phyloP scores from a whole-genome alignment of 2,329 filamentous ascomycete species.

The Fusarium sterilihyphosum region DNA sequence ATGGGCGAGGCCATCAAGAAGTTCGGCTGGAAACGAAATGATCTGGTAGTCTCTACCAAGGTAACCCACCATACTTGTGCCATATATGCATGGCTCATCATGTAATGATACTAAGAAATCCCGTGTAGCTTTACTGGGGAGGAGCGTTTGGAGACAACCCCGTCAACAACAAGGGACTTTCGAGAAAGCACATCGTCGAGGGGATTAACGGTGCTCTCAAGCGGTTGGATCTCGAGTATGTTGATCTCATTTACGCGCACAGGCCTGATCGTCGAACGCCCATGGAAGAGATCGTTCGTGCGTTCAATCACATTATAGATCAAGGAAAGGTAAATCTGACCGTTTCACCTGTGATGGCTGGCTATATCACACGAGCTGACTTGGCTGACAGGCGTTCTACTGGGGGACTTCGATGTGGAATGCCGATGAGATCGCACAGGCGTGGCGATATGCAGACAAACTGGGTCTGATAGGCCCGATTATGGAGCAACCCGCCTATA shows the following conservation, averaged over 20 bases:
- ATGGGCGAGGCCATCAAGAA: constrained; percentile 70
- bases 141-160: constrained; percentile 66
- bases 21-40: constrained; percentile 69
- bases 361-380: not conserved
- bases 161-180: constrained; percentile 74
- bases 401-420: constrained; percentile 77
- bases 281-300: constrained; percentile 76
- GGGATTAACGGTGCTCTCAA: constrained; percentile 68
- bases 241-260: constrained; percentile 76
- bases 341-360: not conserved
- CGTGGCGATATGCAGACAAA: constrained; percentile 68
- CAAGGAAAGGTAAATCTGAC: constrained; percentile 55
- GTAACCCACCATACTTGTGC: constrained; percentile 41
- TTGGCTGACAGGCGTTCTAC: constrained; percentile 66
- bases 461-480: constrained; percentile 70
- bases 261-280: constrained; percentile 73
- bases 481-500: constrained; percentile 75
- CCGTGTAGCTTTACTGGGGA: constrained; percentile 70
- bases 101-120: not conserved
- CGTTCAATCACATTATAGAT: constrained; percentile 76
- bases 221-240: constrained; percentile 67
- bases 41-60: constrained; percentile 71
- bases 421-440: constrained; percentile 71
- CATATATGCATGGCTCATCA: not conserved
- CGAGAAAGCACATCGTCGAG: constrained; percentile 76